These are phyloP conservation scores for Lentinula sp. DNA, from an alignment of 768 basidiomycete species.

Conservation along the genomic window DNA sequence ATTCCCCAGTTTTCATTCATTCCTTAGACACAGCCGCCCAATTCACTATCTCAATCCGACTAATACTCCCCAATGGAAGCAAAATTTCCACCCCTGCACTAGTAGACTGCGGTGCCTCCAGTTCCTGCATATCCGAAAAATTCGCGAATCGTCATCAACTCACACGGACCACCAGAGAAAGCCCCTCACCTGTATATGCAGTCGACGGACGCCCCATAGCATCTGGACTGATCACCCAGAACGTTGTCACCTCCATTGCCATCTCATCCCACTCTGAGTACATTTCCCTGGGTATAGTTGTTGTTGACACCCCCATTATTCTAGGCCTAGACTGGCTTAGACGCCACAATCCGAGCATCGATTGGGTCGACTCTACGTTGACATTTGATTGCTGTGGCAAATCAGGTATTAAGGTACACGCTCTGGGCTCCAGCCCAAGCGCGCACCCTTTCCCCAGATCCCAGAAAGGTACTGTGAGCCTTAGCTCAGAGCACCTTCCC, in stretches of 20 bases:
- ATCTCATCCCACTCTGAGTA: constrained; percentile 20
- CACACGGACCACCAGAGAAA: constrained; percentile 19
- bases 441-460: too few relatives aligned
- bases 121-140: constrained; percentile 31
- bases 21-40: constrained; percentile 10
- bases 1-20: constrained; percentile 6
- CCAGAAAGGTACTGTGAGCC: too few relatives aligned
- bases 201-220: constrained; percentile 31
- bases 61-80: constrained; percentile 14
- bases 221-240: constrained; percentile 31
- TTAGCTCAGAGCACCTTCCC: too few relatives aligned
- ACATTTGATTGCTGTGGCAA: constrained; percentile 16
- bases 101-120: constrained; percentile 17
- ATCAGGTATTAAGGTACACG: not conserved
- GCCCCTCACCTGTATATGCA: constrained; percentile 26
- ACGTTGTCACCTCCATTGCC: constrained; percentile 21
- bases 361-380: constrained; percentile 22
- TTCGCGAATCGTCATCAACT: constrained; percentile 26
- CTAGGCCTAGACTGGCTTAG: constrained; percentile 31
- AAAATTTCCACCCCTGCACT: constrained; percentile 16
- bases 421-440: not conserved
- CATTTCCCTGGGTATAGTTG: constrained; percentile 21
- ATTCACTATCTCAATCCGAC: constrained; percentile 15
- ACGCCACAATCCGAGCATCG: constrained; percentile 26
- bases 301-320: constrained; percentile 7